These are phyloP conservation scores for Solanum paucissectum DNA, from an alignment of 257 asterid species.

Conservation along the genomic window DNA sequence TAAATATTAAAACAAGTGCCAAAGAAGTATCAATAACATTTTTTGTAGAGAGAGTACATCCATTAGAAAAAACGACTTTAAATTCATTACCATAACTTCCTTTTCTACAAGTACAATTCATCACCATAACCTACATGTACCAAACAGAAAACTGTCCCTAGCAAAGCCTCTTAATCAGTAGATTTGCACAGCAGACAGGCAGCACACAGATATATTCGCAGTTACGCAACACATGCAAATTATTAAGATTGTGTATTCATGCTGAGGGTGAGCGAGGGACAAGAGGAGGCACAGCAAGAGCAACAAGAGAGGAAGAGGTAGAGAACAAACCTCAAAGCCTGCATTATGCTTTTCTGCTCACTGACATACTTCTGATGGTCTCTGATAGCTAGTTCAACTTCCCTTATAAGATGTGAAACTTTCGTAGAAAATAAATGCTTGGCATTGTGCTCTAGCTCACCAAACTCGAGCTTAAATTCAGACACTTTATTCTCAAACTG, in stretches of 20 bases:
- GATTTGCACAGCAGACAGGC: background rate
- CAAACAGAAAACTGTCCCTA: background rate
- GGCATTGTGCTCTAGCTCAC: constrained; percentile 64
- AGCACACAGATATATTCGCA: background rate
- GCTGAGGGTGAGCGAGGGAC: background rate
- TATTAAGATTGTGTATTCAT: background rate
- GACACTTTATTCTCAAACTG: constrained; percentile 89
- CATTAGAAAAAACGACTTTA: background rate
- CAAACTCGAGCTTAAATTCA: constrained; percentile 81
- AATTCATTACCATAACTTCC: background rate
- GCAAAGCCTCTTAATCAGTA: background rate
- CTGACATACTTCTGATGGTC: constrained; percentile 54
- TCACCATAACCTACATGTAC: background rate
- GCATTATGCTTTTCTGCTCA: constrained; percentile 95
- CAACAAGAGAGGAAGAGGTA: constrained; percentile 1
- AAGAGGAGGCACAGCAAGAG: background rate
- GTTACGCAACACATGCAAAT: background rate
- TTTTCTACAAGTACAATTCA: background rate
- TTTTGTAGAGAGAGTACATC: background rate
- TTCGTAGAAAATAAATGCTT: constrained; percentile 62
- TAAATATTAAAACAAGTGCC: background rate
- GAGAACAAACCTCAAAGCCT: constrained; percentile 61
- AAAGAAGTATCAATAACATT: background rate
- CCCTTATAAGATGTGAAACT: constrained; percentile 61
- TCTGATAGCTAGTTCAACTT: constrained; percentile 53